A percentile compares a stretch with the other conserved stretches of the same genome.
Conservation (phyloP, 768 basidiomycete genomes). For the Baorangia bicolor region DNA sequence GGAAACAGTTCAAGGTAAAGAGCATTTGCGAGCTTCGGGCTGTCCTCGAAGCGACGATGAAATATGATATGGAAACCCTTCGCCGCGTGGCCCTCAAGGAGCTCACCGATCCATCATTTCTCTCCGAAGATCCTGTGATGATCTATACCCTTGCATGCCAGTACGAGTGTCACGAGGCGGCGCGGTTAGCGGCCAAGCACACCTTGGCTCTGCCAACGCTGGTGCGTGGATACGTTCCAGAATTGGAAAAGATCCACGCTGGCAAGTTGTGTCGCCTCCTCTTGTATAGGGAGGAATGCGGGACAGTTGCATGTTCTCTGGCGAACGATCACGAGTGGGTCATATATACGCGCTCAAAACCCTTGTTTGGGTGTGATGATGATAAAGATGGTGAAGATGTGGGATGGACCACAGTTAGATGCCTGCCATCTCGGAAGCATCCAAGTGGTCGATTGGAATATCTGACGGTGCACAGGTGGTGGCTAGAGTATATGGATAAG, state of each 20-base stretch:
- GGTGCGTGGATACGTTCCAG: not conserved
- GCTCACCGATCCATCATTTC: not conserved
- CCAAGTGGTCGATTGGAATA: not conserved
- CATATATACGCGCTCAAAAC: no score
- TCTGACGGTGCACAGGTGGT: slow-evolving; percentile 7
- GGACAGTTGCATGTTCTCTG: not conserved
- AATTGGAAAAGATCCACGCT: slow-evolving; percentile 12
- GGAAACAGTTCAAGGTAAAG: not conserved
- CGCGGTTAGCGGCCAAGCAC: slow-evolving; percentile 7
- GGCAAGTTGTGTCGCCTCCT: slow-evolving; percentile 5
- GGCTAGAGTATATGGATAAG: slow-evolving; percentile 17
- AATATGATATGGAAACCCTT: slow-evolving; percentile 17
- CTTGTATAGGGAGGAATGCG: slow-evolving; percentile 10
- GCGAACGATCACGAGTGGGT: slow-evolving; percentile 14
- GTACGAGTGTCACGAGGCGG: not conserved
- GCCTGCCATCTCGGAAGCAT: slow-evolving; percentile 4
- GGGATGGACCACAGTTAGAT: not conserved
- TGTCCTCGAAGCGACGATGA: slow-evolving; percentile 9
- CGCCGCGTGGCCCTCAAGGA: not conserved
- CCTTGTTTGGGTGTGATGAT: slow-evolving; percentile 2
- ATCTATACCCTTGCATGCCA: slow-evolving; percentile 16
- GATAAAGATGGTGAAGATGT: not conserved
- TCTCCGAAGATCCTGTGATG: slow-evolving; percentile 3
- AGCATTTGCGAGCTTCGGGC: not conserved
- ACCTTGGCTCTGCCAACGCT: slow-evolving; percentile 5